These are phyloP conservation scores for Apophysomyces ossiformis DNA, from an alignment of 371 early-diverging fungal genomes.

Conservation along the genomic window DNA sequence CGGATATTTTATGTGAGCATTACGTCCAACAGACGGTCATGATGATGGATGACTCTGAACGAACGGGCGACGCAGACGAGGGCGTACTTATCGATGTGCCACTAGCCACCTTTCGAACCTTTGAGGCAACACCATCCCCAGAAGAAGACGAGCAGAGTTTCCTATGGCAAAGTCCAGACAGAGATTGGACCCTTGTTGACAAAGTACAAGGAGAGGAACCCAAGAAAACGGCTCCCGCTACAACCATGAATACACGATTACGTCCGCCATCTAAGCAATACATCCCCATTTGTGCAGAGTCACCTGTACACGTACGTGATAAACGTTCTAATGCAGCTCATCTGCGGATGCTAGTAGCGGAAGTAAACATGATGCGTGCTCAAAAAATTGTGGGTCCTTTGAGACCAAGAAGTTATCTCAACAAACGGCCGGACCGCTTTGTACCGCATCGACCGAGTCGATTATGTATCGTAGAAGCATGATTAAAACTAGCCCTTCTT, in stretches of 20 bases:
- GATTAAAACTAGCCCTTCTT: constrained; percentile 1
- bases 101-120: constrained; percentile 26
- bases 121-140: constrained; percentile 27
- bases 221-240: not conserved
- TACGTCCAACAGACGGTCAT: constrained; percentile 33
- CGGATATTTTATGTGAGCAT: constrained; percentile 47
- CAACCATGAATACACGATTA: not conserved
- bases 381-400: constrained; percentile 63
- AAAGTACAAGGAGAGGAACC: not conserved
- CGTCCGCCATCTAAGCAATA: constrained; percentile 13
- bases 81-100: constrained; percentile 20
- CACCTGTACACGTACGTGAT: constrained; percentile 37
- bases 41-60: constrained; percentile 8
- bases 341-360: constrained; percentile 64
- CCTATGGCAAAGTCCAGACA: constrained; percentile 29
- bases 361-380: constrained; percentile 65
- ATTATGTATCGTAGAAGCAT: constrained; percentile 21
- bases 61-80: not conserved
- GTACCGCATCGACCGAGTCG: constrained; percentile 34
- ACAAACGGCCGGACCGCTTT: constrained; percentile 47
- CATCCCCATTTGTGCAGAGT: constrained; percentile 7
- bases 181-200: constrained; percentile 39
- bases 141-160: constrained; percentile 25
- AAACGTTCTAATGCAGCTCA: constrained; percentile 57
- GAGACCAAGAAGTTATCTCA: constrained; percentile 54